phyloP scores from a whole-genome alignment of 768 basidiomycete species.

The Cantharellus anzutake region DNA sequence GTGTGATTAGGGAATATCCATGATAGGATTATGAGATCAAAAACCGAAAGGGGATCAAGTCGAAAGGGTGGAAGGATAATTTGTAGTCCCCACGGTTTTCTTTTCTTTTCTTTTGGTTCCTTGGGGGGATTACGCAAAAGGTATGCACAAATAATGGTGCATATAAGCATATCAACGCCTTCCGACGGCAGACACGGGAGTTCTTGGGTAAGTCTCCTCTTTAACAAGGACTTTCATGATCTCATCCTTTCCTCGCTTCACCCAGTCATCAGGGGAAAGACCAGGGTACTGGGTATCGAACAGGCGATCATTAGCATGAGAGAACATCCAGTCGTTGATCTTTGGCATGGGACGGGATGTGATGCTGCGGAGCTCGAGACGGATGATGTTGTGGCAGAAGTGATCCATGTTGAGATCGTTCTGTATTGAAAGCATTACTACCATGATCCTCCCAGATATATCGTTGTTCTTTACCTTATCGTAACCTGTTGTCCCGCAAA shows the following conservation, averaged over 20 bases:
- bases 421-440: background rate
- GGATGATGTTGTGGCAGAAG: constrained; percentile 17
- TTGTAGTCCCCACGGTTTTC: too few species aligned
- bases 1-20: too few species aligned
- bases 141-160: too few species aligned
- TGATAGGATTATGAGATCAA: too few species aligned
- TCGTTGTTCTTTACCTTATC: constrained; percentile 8
- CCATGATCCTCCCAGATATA: background rate
- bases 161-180: too few species aligned
- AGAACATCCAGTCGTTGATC: constrained; percentile 16
- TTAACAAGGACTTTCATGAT: background rate
- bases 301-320: constrained; percentile 10
- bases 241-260: background rate
- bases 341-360: constrained; percentile 14
- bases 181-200: too few species aligned
- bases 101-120: too few species aligned
- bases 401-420: constrained; percentile 18
- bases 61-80: too few species aligned
- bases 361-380: constrained; percentile 15
- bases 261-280: constrained; percentile 3
- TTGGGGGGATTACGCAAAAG: too few species aligned
- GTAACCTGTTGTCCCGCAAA: constrained; percentile 6
- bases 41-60: too few species aligned
- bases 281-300: constrained; percentile 4
- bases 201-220: background rate